Base-by-base conservation (phyloP, 2,329 filamentous ascomycete genomes). In the Sporothrix curviconia region DNA sequence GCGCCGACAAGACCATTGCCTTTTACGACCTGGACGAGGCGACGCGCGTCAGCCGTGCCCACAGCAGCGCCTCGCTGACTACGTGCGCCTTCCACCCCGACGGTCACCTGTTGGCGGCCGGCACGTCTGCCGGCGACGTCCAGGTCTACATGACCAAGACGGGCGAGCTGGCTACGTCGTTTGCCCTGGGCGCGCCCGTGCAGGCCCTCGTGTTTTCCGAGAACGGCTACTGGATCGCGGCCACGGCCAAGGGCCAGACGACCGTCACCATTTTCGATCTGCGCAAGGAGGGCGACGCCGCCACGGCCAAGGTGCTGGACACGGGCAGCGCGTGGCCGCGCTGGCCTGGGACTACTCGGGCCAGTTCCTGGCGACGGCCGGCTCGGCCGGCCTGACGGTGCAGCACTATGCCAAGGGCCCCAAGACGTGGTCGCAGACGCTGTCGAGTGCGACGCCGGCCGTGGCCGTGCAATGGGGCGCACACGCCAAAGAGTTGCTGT, bases 181-280 rank as follows among this genome's bases (percentile, higher is more conserved):
- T 95, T 71, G 76, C 73, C 19, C 73, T 87, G 1, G 82, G 80
- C 7, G 83, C 84, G 0, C 84, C 91, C 0, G 80, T 96, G 3
- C 83, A 89, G 65, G 82, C 84, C 11, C 75, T 99, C 40, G 79
- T 82, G 59, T 99, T 99, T 73, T 96, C 92, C 0, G 94, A 99
- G 71, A 99, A 99, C 65, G 94, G 94, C 24, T 96, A 89, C 66
- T 97, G 92, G 90, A 85, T 99, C 62, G 92, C 92, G 1, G 88
- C 90, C 5, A 86, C 86, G 7, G 84, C 87, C 59, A 85, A 90
- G 70, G 85, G 84, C 30, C 89, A 91, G 63, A 88, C 84, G 22
- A 86, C 79, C 24, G 86, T 96, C 37, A 89, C 89, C 9, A 84
- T 97, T 56, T 97, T 95, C 78, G 92, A 97, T 71, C 79, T 99